Evolutionary conservation across 176 grass and related monocot species (phyloP), one percentile per base, ranked within the genome.

Genomic region (Ananas comosus): DNA sequence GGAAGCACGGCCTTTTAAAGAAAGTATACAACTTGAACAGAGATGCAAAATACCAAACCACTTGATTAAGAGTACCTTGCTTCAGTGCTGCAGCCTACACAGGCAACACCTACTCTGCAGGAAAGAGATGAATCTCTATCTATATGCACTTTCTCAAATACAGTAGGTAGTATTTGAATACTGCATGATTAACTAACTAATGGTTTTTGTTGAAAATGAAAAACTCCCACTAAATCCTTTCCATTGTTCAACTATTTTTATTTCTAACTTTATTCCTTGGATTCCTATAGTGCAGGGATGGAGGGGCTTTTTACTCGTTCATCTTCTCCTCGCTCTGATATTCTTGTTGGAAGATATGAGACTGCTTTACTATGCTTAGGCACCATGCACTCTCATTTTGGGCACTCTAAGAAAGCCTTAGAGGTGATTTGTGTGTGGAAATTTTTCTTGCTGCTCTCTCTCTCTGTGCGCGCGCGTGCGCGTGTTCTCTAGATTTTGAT

Each of bases 311-410:
- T 97, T 80, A 89, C 74, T 51, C 79, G 84, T 81, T 82, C 86
- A 53, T 50, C 67, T 51, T 74, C 85, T 80, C 65, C 79, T 63
- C 70, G 71, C 23, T 81, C 85, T 64, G 93, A 89, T 80, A 83
- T 87, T 74, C 77, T 90, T 67, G 64, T 97, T 57, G 93, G 93
- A 69, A 91, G 86, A 78, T 97, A 92, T 77, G 86, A 97, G 82
- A 91, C 79, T 13, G 93, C 93, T 83, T 75, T 97, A 51, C 81
- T 97, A 50, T 92, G 86, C 76, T 82, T 92, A 87, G 89, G 93
- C 25, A 92, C 83, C 73, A 81, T 97, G 83, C 93, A 97, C 66
- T 83, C 81, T 81, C 81, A 89, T 71, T 97, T 92, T 92, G 93
- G 89, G 53, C 93, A 97, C 78, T 85, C 86, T 49, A 91, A 97